These are phyloP conservation scores for Hypocrella siamensis DNA, from an alignment of 2,329 filamentous ascomycete genomes.

Conservation along the genomic window DNA sequence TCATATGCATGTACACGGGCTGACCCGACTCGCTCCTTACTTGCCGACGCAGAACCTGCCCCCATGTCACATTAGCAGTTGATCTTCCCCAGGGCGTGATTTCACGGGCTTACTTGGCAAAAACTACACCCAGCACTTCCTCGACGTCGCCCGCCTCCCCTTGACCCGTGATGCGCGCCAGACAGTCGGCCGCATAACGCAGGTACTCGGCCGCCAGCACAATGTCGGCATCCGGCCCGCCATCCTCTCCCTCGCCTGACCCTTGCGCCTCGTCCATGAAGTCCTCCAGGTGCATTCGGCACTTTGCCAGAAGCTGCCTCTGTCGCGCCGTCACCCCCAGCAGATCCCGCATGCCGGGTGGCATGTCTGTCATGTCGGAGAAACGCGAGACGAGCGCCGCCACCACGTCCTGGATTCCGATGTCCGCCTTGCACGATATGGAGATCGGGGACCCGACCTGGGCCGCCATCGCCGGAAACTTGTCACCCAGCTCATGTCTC, in stretches of 20 bases:
- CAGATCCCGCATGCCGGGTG: slow-evolving; percentile 62
- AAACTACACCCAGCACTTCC: slow-evolving; percentile 89
- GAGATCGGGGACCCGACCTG: slow-evolving; percentile 23
- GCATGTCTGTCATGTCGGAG: slow-evolving; percentile 51
- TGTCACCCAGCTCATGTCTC: slow-evolving; percentile 6
- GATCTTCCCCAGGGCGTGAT: slow-evolving; percentile 1
- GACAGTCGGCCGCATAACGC: slow-evolving; percentile 59
- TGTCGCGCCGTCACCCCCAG: slow-evolving; percentile 86
- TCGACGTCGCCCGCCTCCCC: slow-evolving; percentile 83
- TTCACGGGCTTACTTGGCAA: slow-evolving; percentile 67
- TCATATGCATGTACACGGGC: too few species aligned
- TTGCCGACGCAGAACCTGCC: slow-evolving; percentile 31
- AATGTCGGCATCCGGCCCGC: slow-evolving; percentile 49
- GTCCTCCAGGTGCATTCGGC: slow-evolving; percentile 52
- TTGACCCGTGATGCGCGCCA: slow-evolving; percentile 78
- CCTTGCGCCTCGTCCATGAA: slow-evolving; percentile 48
- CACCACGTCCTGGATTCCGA: slow-evolving; percentile 55
- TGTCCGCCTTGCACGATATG: slow-evolving; percentile 57
- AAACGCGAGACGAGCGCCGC: slow-evolving; percentile 53
- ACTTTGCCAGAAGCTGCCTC: slow-evolving; percentile 61
- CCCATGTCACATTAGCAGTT: background rate
- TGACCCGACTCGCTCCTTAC: slow-evolving; percentile 11
- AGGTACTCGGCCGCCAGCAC: slow-evolving; percentile 84
- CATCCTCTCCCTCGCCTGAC: slow-evolving; percentile 11
- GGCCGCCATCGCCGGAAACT: slow-evolving; percentile 11